A percentile compares a stretch with the other conserved stretches of the same genome.
Conservation (phyloP, 2,329 filamentous ascomycete genomes). For the Penicillium sp. region DNA sequence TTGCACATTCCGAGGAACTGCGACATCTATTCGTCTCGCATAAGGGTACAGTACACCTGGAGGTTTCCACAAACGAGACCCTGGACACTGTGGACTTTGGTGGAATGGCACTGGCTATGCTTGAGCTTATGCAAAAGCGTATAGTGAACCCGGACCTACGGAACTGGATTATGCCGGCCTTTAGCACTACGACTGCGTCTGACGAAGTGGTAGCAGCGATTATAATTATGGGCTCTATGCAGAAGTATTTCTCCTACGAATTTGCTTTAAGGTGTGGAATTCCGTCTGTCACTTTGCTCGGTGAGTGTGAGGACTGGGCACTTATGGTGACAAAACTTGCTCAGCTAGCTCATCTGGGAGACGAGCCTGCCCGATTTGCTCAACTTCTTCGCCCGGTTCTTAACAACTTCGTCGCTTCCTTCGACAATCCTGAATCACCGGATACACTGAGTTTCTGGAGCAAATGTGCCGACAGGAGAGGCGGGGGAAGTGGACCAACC, state of each 20-base stretch:
- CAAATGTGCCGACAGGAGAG: neutral
- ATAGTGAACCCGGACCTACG: neutral
- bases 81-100: neutral
- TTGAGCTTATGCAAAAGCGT: neutral
- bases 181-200: neutral
- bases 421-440: neutral
- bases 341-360: neutral
- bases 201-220: neutral
- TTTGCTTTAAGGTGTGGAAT: neutral
- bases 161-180: neutral
- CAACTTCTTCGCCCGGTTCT: too few relatives aligned
- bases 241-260: neutral
- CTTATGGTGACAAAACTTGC: neutral
- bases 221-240: neutral
- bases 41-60: neutral
- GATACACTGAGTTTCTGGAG: neutral
- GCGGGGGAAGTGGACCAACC: too few relatives aligned
- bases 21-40: neutral
- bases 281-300: neutral
- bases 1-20: neutral
- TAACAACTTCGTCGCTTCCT: too few relatives aligned
- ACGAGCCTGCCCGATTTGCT: neutral
- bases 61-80: neutral
- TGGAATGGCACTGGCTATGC: neutral
- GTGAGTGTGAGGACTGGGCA: neutral